These are phyloP conservation scores for Aphanocladium album DNA, from an alignment of 2,329 filamentous ascomycete species.

Conservation along the genomic window DNA sequence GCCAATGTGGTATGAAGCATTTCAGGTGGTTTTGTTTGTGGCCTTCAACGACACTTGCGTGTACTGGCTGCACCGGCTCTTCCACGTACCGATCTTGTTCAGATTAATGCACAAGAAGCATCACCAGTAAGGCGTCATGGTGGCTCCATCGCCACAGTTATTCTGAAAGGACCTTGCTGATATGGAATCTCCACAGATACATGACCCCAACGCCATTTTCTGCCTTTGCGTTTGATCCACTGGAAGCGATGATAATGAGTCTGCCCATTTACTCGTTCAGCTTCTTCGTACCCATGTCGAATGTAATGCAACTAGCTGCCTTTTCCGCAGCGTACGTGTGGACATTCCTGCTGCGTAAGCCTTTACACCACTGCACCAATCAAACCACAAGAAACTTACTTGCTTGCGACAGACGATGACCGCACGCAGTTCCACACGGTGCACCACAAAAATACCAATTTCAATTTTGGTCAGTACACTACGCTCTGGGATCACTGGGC, in stretches of 20 bases:
- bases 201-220: neutral
- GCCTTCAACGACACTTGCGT: neutral
- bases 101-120: neutral
- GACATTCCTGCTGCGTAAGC: neutral
- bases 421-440: neutral
- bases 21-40: neutral
- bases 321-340: neutral
- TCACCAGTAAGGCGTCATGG: neutral
- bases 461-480: neutral
- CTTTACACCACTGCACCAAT: neutral
- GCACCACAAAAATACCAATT: neutral
- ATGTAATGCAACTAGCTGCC: neutral
- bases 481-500: neutral
- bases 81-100: neutral
- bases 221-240: neutral
- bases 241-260: neutral
- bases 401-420: neutral
- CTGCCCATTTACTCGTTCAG: neutral
- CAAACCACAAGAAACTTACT: neutral
- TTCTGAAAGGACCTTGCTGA: neutral
- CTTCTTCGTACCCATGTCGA: neutral
- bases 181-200: neutral
- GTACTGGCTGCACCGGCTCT: neutral
- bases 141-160: neutral
- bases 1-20: neutral